Conservation (phyloP, 2,329 filamentous ascomycete genomes). For the Penicillium sumatraense region DNA sequence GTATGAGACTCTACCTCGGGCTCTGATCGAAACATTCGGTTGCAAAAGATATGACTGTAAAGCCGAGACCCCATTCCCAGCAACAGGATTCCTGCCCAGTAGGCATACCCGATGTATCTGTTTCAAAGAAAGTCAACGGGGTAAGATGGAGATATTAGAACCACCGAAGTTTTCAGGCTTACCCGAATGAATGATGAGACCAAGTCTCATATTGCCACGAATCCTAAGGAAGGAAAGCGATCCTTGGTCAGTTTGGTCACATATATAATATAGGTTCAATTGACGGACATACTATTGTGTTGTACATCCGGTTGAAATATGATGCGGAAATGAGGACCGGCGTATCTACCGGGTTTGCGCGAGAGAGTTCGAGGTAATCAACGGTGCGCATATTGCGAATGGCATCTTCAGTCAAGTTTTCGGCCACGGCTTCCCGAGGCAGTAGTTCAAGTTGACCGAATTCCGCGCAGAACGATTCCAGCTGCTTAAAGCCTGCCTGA, state of each 20-base stretch:
- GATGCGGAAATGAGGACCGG: constrained; percentile 38
- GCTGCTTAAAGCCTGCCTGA: constrained; percentile 25
- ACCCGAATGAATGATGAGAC: constrained; percentile 46
- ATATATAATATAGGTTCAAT: neutral
- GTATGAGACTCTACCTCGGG: neutral
- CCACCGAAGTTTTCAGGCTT: too few relatives aligned
- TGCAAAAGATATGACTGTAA: constrained; percentile 22
- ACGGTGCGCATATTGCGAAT: constrained; percentile 39
- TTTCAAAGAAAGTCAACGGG: neutral
- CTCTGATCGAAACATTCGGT: constrained; percentile 8
- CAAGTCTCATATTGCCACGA: constrained; percentile 39
- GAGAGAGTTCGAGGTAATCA: constrained; percentile 34
- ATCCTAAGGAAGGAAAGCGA: constrained; percentile 22
- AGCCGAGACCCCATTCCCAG: constrained; percentile 41
- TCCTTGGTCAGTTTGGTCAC: neutral
- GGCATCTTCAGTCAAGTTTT: constrained; percentile 38
- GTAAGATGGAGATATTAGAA: too few relatives aligned
- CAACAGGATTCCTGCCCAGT: constrained; percentile 45
- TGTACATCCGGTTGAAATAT: constrained; percentile 35
- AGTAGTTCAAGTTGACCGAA: constrained; percentile 30
- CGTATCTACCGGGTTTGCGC: constrained; percentile 18
- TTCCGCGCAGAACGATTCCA: constrained; percentile 28
- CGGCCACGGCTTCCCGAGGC: constrained; percentile 33
- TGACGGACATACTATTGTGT: constrained; percentile 37
- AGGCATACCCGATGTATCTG: constrained; percentile 39